Conservation (phyloP, 1,139 yeast species). For the Magnusiomyces magnusii region DNA sequence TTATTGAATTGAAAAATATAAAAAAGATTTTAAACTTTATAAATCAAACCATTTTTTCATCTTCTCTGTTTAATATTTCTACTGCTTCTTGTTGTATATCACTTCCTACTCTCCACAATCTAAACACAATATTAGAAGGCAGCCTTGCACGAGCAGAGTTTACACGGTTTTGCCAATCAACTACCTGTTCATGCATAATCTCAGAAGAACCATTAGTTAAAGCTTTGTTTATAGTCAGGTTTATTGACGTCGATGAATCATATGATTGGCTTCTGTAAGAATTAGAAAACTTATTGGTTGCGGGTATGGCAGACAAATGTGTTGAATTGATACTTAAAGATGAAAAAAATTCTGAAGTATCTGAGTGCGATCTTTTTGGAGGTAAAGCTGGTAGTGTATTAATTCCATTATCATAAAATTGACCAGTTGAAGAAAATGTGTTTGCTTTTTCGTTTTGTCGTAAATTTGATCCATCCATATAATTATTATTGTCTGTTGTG, state of each 20-base stretch:
- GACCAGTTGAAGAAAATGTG: neutral
- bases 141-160: constrained; percentile 31
- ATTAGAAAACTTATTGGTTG: no score
- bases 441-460: neutral
- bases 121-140: constrained; percentile 28
- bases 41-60: no score
- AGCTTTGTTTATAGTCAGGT: no score
- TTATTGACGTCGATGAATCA: neutral
- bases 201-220: constrained; percentile 24
- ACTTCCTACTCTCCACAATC: constrained; percentile 33
- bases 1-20: no score
- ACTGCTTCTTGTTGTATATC: constrained; percentile 29
- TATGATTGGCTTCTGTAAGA: no score
- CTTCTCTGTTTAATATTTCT: neutral
- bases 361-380: no score
- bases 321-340: no score
- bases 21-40: no score
- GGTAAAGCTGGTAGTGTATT: neutral
- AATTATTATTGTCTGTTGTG: no score
- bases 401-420: neutral
- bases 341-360: no score
- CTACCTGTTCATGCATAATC: constrained; percentile 36
- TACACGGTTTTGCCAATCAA: constrained; percentile 39
- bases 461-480: no score
- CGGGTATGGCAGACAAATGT: no score